Percentiles rank a stretch among this genome's conserved stretches.
Conservation (phyloP, 2,329 filamentous ascomycete genomes). For the Colletotrichum agaves region DNA sequence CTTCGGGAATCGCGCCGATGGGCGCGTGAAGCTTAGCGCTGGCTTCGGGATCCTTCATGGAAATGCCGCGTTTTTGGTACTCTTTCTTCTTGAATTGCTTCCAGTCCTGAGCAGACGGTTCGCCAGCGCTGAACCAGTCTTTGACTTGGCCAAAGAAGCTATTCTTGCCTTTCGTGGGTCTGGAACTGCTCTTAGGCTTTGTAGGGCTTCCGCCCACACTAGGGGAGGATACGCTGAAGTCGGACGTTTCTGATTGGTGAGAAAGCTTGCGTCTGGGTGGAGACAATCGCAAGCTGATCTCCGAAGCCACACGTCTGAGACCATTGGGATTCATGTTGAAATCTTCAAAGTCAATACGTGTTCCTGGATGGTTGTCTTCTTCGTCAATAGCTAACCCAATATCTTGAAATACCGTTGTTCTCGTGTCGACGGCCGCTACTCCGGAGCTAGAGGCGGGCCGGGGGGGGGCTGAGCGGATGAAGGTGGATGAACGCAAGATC, state of each 20-base stretch:
- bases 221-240: constrained; percentile 41
- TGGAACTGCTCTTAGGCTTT: constrained; percentile 40
- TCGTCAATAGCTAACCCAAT: constrained; percentile 24
- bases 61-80: constrained; percentile 56
- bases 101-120: constrained; percentile 61
- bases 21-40: constrained; percentile 59
- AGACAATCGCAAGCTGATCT: constrained; percentile 29
- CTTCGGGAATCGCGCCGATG: constrained; percentile 55
- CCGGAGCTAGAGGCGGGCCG: constrained; percentile 32
- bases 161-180: constrained; percentile 44
- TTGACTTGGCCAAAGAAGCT: constrained; percentile 58
- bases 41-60: constrained; percentile 55
- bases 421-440: constrained; percentile 20
- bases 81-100: constrained; percentile 57
- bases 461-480: neutral
- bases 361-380: constrained; percentile 32
- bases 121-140: constrained; percentile 59
- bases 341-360: constrained; percentile 4
- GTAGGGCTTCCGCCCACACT: constrained; percentile 33
- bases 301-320: constrained; percentile 24
- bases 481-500: constrained; percentile 10
- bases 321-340: constrained; percentile 18
- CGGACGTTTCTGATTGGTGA: constrained; percentile 38
- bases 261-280: constrained; percentile 27
- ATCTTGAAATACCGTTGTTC: neutral